These are phyloP conservation scores for Whalleya microplaca DNA, from an alignment of 2,329 filamentous ascomycete species.

Conservation along the genomic window DNA sequence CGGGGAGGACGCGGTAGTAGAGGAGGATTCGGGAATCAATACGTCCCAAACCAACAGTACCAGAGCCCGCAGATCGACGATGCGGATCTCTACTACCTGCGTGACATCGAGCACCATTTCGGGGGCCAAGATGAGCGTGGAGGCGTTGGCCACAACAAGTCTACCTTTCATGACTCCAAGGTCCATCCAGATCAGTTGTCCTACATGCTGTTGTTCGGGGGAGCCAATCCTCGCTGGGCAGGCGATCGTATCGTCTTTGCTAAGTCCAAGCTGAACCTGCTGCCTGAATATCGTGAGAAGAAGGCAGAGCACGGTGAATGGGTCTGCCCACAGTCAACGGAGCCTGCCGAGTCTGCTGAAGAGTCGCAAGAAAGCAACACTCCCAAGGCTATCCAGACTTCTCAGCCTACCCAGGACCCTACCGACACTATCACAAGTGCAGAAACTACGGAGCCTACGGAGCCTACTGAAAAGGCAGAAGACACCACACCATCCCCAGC, in stretches of 20 bases:
- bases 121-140: not conserved
- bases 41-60: constrained; percentile 8
- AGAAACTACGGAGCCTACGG: not conserved
- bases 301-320: constrained; percentile 28
- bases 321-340: constrained; percentile 4
- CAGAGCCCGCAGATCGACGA: constrained; percentile 13
- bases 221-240: constrained; percentile 30
- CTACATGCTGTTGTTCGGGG: constrained; percentile 26
- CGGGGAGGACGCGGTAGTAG: constrained; percentile 7
- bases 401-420: not conserved
- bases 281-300: constrained; percentile 30
- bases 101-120: constrained; percentile 27
- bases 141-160: not conserved
- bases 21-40: constrained; percentile 8
- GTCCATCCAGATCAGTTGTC: constrained; percentile 21
- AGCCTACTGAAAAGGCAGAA: not conserved
- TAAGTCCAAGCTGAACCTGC: constrained; percentile 25
- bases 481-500: not conserved
- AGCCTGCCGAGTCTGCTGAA: not conserved
- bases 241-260: constrained; percentile 30
- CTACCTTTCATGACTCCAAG: constrained; percentile 28
- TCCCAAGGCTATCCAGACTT: not conserved
- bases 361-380: not conserved
- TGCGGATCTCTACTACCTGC: constrained; percentile 12
- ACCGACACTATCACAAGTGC: not conserved